Evolutionary conservation across 106 monocot species (phyloP), one percentile per base, ranked within the genome.

Genomic region (Vanilla planifolia): DNA sequence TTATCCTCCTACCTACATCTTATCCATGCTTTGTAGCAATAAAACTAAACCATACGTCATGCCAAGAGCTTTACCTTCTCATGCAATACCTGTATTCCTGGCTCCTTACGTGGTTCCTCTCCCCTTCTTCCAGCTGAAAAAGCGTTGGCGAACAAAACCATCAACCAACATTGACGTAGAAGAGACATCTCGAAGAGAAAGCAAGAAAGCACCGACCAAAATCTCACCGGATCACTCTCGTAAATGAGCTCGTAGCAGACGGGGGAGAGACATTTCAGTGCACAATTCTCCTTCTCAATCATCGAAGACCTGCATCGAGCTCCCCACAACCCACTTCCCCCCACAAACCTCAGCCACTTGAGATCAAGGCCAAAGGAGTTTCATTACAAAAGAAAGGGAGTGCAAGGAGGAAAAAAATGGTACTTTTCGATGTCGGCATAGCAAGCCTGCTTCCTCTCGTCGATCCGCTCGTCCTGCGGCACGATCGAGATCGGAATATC

Each of bases 41-140:
- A n/a, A n/a, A n/a, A n/a, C n/a, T n/a, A n/a, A n/a, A n/a, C n/a
- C n/a, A n/a, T n/a, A n/a, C n/a, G n/a, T n/a, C n/a, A n/a, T n/a
- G n/a, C n/a, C n/a, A n/a, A n/a, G n/a, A n/a, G n/a, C n/a, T n/a
- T 62, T 91, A 92, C 92, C 71, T 86, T 74, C 76, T 82, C 79
- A 86, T 77, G 74, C 92, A 92, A 69, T 86, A 92, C 55, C 82
- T 83, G 69, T 59, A 92, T 48, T 92, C 92, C 73, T 83, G 92
- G 51, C 74, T 34, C 23, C 92, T 70, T 41, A 83, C 64, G 15
- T 71, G 80, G 53, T 92, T 86, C 24, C 36, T 82, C 77, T 92
- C 92, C 10, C 92, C 92, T 77, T 92, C 92, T 59, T 92, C 92
- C 71, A 92, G 58, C 92, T 92, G 30, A 59, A 22, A 1, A 21